Conservation (phyloP, 345 rosid species). For the Camelina hispida region DNA sequence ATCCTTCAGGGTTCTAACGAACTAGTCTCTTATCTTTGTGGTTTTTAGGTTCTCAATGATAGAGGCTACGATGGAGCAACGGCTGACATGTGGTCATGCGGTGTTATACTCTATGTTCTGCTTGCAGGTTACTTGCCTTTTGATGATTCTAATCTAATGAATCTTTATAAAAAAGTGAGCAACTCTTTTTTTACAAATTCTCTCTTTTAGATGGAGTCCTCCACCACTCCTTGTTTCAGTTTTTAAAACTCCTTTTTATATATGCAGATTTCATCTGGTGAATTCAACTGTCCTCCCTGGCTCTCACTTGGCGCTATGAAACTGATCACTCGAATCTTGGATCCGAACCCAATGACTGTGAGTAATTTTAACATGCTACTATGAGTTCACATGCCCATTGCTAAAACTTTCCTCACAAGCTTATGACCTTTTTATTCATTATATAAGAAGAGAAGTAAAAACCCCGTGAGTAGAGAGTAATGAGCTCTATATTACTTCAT, state of each 20-base stretch:
- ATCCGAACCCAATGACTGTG: conserved; percentile 94
- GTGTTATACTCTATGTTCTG: conserved; percentile 94
- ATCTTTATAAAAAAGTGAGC: conserved; percentile 95
- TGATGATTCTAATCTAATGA: conserved; percentile 94
- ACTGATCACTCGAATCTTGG: conserved; percentile 80
- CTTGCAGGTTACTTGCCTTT: conserved; percentile 99
- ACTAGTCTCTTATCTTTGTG: conserved; percentile 10
- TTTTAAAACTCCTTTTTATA: conserved; percentile 1
- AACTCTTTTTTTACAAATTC: conserved; percentile 29
- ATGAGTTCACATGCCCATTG: neutral
- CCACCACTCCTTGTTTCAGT: neutral
- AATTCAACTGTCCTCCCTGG: conserved; percentile 96
- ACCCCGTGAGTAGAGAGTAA: neutral
- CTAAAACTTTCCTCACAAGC: neutral
- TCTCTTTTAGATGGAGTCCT: conserved; percentile 8
- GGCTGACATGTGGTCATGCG: conserved; percentile 98
- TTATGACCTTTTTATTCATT: neutral
- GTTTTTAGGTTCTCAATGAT: conserved; percentile 83
- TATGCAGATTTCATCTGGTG: conserved; percentile 86
- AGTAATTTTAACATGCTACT: conserved; percentile 42
- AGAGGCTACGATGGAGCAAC: conserved; percentile 97
- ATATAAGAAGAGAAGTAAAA: neutral
- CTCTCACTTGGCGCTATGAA: conserved; percentile 88
- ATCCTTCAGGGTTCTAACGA: neutral
- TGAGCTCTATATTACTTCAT: neutral